Conservation (phyloP, 768 basidiomycete species). For the Ramaria rubella region DNA sequence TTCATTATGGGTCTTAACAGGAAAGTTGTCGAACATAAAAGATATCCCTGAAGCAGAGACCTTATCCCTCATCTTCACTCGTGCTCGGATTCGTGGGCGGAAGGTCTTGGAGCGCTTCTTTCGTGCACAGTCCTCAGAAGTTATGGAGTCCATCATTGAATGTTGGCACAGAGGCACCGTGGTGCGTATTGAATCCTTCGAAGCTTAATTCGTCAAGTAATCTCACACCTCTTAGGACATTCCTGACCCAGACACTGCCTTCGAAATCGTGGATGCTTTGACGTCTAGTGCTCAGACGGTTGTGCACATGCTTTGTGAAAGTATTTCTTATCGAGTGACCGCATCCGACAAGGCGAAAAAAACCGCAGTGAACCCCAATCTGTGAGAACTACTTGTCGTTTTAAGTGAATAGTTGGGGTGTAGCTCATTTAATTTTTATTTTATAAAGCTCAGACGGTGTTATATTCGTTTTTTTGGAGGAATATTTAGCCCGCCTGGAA, state of each 20-base stretch:
- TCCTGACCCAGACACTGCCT: slow-evolving; percentile 39
- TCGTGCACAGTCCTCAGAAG: slow-evolving; percentile 69
- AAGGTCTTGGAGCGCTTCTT: slow-evolving; percentile 83
- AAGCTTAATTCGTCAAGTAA: not conserved
- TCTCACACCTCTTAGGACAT: slow-evolving; percentile 14
- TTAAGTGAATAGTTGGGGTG: too few species aligned
- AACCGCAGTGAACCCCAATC: slow-evolving; percentile 50
- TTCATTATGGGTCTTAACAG: slow-evolving; percentile 55
- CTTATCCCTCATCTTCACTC: slow-evolving; percentile 56
- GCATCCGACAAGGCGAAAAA: slow-evolving; percentile 54
- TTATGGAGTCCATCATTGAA: slow-evolving; percentile 76
- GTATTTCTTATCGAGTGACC: slow-evolving; percentile 56
- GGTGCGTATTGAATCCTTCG: slow-evolving; percentile 30
- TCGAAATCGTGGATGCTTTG: slow-evolving; percentile 78
- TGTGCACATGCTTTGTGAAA: slow-evolving; percentile 86
- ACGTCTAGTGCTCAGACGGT: slow-evolving; percentile 79
- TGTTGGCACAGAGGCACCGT: slow-evolving; percentile 65
- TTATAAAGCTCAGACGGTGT: slow-evolving; percentile 53
- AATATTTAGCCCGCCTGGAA: slow-evolving; percentile 76
- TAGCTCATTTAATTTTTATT: not conserved
- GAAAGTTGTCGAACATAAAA: slow-evolving; percentile 38
- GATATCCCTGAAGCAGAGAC: slow-evolving; percentile 55
- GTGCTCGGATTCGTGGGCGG: slow-evolving; percentile 62
- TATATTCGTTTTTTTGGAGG: slow-evolving; percentile 84
- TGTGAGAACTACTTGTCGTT: too few species aligned